phyloP scores from a whole-genome alignment of 2,329 filamentous ascomycete genomes.

The Neonectria sp. region DNA sequence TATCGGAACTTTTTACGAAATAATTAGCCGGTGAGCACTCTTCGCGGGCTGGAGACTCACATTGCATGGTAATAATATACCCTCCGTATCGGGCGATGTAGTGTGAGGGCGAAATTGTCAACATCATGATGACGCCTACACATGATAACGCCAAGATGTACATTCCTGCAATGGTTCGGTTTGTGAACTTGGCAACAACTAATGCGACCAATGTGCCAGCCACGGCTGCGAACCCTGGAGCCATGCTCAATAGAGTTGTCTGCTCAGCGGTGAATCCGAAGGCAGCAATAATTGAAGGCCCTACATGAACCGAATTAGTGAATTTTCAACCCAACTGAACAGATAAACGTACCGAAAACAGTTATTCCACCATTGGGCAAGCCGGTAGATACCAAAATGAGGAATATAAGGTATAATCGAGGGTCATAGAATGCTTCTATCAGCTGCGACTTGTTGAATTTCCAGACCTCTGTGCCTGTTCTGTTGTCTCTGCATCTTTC shows the following conservation, averaged over 20 bases:
- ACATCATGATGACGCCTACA: constrained; percentile 21
- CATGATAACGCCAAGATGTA: constrained; percentile 12
- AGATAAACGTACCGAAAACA: constrained; percentile 18
- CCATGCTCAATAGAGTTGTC: constrained; percentile 23
- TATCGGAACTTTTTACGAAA: constrained; percentile 12
- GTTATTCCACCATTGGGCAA: constrained; percentile 23
- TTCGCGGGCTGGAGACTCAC: not conserved
- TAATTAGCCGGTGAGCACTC: not conserved
- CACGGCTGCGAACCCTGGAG: constrained; percentile 3
- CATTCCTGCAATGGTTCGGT: constrained; percentile 21
- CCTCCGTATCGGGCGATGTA: constrained; percentile 22
- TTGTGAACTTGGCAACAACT: constrained; percentile 17
- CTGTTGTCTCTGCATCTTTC: constrained; percentile 19
- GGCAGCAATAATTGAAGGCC: constrained; percentile 20
- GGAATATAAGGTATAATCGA: constrained; percentile 24
- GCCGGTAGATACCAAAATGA: constrained; percentile 20
- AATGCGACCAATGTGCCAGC: constrained; percentile 15
- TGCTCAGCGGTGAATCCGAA: constrained; percentile 21
- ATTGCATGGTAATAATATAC: constrained; percentile 15
- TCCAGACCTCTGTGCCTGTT: constrained; percentile 23
- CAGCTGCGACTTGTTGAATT: constrained; percentile 20
- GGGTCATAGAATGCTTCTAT: constrained; percentile 17
- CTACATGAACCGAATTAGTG: not conserved
- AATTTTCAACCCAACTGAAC: not conserved
- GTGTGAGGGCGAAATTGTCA: constrained; percentile 9